A percentile compares a stretch with the other conserved stretches of the same genome.
phyloP scores from a whole-genome alignment of 768 basidiomycete species.

The Lactarius sp. region DNA sequence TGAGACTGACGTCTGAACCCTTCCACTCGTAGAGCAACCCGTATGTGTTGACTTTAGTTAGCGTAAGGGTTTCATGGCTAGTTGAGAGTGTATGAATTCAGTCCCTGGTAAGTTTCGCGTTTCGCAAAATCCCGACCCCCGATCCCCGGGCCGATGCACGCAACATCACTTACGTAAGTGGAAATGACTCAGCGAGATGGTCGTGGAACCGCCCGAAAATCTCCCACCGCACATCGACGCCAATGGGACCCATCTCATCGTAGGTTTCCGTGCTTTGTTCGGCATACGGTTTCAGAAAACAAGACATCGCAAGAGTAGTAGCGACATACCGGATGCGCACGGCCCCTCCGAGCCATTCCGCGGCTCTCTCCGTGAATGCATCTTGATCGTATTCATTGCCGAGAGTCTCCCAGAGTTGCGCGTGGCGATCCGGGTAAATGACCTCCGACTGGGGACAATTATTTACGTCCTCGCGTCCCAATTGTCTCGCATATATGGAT shows the following conservation, averaged over 20 bases:
- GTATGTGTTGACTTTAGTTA: conserved; percentile 57
- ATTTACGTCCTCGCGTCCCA: neutral
- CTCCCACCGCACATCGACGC: conserved; percentile 44
- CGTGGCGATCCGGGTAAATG: conserved; percentile 32
- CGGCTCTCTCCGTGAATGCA: conserved; percentile 34
- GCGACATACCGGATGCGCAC: conserved; percentile 37
- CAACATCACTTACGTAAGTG: conserved; percentile 45
- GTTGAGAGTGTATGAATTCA: too few relatives aligned
- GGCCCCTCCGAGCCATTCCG: conserved; percentile 38
- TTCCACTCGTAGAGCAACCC: conserved; percentile 59
- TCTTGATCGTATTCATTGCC: conserved; percentile 31
- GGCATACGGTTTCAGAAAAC: neutral
- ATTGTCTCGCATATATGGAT: neutral
- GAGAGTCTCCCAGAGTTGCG: conserved; percentile 32
- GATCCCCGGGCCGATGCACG: too few relatives aligned
- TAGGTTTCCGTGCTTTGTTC: conserved; percentile 46
- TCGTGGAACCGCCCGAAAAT: conserved; percentile 37
- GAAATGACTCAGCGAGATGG: conserved; percentile 49
- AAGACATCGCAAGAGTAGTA: neutral
- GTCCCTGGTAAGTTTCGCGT: too few relatives aligned
- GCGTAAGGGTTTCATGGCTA: conserved; percentile 46
- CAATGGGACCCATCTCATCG: conserved; percentile 45
- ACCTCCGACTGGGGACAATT: conserved; percentile 29
- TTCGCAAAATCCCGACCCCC: too few relatives aligned
- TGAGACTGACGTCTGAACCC: conserved; percentile 44